Evolutionary conservation across 352 stramenopile species (phyloP), one percentile per base, ranked within the genome.

Genomic region (Globisporangium parvum): DNA sequence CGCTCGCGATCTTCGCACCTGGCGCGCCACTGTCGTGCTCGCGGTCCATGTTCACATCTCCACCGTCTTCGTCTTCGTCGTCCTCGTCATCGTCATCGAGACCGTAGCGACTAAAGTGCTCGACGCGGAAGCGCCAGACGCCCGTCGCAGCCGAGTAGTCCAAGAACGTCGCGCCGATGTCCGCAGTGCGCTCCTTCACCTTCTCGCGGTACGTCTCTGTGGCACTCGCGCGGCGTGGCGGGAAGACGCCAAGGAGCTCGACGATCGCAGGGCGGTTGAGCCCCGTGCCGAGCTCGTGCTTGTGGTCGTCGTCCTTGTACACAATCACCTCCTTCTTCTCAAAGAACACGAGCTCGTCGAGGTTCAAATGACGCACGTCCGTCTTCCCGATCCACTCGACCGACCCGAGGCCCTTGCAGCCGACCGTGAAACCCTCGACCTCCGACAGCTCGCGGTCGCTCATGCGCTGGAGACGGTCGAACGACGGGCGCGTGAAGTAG

Each of bases 241-340:
- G 77, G 66, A 92, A 93, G 24, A 93, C 76, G 2, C 77, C 76
- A 20, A 89, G 51, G 42, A 93, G 65, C 61, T 93, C 84, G 11
- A 94, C 80, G 53, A 92, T 71, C 28, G 84, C 84, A 5, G 84
- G 84, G 24, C 78, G 76, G 67, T 94, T 94, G 21, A 94, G 53
- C 28, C 80, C 82, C 33, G 73, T 81, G 21, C 84, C 84, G 1
- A 86, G 67, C 50, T 73, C 67, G 53, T 92, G 82, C 57, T 94
- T 92, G 57, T 86, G 71, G 52, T 91, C 82, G 54, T 87, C 77
- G 42, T 92, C 82, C 59, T 81, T 85, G 67, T 88, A 94, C 33
- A 94, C 84, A 54, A 92, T 82, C 14, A 94, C 84, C 52, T 92
- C 84, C 51, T 91, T 91, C 68, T 83, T 87, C 63, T 91, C 78